phyloP scores from a whole-genome alignment of 495 filamentous ascomycete species.

The Glarea lozoyensis region DNA sequence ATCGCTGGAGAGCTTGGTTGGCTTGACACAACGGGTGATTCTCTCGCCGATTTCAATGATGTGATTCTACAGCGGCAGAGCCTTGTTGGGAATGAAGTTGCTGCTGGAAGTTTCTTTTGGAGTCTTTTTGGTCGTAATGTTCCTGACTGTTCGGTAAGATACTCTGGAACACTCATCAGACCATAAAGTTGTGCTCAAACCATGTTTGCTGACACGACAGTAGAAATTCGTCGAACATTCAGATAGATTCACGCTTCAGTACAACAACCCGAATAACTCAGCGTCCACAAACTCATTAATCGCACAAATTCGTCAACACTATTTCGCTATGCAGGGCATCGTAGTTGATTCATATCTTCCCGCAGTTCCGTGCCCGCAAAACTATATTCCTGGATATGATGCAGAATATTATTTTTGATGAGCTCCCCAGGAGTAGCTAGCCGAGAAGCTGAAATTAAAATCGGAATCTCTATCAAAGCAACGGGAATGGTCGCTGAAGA shows the following conservation, averaged over 20 bases:
- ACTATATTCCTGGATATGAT: constrained; percentile 17
- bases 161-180: no score
- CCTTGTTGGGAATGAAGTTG: no score
- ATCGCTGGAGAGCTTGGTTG: constrained; percentile 46
- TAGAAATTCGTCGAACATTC: constrained; percentile 30
- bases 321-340: constrained; percentile 30
- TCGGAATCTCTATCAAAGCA: background rate
- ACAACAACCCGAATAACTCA: constrained; percentile 33
- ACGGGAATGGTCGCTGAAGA: background rate
- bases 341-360: constrained; percentile 15
- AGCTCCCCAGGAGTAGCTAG: background rate
- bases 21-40: constrained; percentile 25
- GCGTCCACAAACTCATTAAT: constrained; percentile 32
- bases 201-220: background rate
- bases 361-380: constrained; percentile 15
- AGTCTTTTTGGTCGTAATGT: constrained; percentile 43
- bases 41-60: constrained; percentile 33
- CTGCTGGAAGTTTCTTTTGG: constrained; percentile 40
- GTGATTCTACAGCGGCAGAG: constrained; percentile 32
- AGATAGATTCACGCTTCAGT: constrained; percentile 40
- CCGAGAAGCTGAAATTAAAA: background rate
- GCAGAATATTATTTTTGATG: constrained; percentile 15
- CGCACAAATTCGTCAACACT: constrained; percentile 34
- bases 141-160: constrained; percentile 37
- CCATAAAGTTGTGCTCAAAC: no score